These are phyloP conservation scores for Phytophthora constricta DNA, from an alignment of 352 stramenopile species.

Conservation along the genomic window DNA sequence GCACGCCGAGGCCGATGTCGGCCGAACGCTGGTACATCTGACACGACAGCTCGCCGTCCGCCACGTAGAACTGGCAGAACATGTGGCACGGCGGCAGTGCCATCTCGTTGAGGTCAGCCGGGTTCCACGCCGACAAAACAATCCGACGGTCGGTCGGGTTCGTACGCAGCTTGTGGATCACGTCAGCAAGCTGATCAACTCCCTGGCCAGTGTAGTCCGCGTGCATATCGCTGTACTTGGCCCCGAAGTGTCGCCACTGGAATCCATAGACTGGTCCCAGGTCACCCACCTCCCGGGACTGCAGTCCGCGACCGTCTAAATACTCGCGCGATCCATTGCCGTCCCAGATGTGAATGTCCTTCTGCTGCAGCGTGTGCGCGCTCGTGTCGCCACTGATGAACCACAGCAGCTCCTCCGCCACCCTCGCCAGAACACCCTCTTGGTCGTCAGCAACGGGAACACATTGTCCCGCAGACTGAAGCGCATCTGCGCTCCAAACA, in stretches of 20 bases:
- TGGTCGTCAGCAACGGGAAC: conserved; percentile 99
- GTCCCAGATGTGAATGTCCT: conserved; percentile 99
- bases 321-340: conserved; percentile 98
- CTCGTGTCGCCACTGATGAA: conserved; percentile 99
- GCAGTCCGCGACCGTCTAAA: conserved; percentile 92
- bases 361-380: conserved; percentile 95
- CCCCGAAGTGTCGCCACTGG: conserved; percentile 99
- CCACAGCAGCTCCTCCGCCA: conserved; percentile 99
- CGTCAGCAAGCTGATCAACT: conserved; percentile 98
- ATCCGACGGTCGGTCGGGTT: conserved; percentile 98
- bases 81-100: conserved; percentile 99
- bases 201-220: conserved; percentile 98
- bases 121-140: conserved; percentile 99
- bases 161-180: conserved; percentile 98
- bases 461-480: conserved; percentile 95
- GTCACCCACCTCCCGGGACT: conserved; percentile 96
- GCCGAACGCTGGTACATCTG: conserved; percentile 99
- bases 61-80: conserved; percentile 97
- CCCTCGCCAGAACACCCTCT: conserved; percentile 99
- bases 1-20: conserved; percentile 99
- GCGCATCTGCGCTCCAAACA: conserved; percentile 98
- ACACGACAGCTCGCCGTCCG: conserved; percentile 82
- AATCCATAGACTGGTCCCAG: conserved; percentile 97
- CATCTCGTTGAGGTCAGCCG: conserved; percentile 96
- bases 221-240: conserved; percentile 98